Conservation (phyloP, 106 monocot species). For the Dioscorea dumetorum region DNA sequence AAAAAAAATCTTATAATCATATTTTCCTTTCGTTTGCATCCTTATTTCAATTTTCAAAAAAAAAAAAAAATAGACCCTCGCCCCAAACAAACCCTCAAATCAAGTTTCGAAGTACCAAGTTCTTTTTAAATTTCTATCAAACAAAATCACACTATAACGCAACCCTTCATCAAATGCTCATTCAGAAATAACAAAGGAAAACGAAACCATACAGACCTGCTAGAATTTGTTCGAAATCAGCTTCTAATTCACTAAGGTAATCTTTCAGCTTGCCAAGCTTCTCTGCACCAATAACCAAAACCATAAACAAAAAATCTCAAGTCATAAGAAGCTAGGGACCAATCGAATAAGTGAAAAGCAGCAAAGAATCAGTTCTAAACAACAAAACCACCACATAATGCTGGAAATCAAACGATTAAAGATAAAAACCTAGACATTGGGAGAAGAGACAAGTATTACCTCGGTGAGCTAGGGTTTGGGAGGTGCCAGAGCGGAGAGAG, state of each 20-base stretch:
- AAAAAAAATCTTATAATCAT: too few relatives aligned
- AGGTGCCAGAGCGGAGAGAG: conserved; percentile 24
- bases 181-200: not conserved
- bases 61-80: too few relatives aligned
- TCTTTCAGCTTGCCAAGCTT: conserved; percentile 29
- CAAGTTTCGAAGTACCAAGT: too few relatives aligned
- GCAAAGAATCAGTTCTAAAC: not conserved
- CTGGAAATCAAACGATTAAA: not conserved
- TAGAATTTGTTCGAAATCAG: conserved; percentile 15
- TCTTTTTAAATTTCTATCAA: too few relatives aligned
- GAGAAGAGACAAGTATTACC: conserved; percentile 10
- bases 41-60: too few relatives aligned
- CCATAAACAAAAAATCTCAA: not conserved
- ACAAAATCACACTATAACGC: too few relatives aligned
- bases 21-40: too few relatives aligned
- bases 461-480: conserved; percentile 23
- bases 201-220: conserved; percentile 26
- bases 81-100: too few relatives aligned
- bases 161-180: too few relatives aligned
- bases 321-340: not conserved
- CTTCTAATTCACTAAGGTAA: conserved; percentile 23
- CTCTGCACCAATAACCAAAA: conserved; percentile 23
- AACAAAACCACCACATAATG: not conserved
- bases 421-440: not conserved
- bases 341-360: not conserved